phyloP scores from a whole-genome alignment of 1,139 yeast species.

The Meyerozyma athensensis region DNA sequence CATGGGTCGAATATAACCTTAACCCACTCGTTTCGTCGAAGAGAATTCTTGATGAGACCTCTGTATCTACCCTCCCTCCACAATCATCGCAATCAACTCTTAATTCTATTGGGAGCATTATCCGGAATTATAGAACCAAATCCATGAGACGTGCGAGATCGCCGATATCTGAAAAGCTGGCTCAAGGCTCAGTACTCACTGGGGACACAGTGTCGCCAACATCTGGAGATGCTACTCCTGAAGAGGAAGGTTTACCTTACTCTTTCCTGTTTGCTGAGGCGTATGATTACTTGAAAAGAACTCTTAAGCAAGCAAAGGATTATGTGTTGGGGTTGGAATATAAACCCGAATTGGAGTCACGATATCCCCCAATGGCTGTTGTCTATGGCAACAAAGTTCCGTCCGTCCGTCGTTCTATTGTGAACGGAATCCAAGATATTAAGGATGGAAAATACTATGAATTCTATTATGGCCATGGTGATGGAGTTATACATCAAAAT shows the following conservation, averaged over 20 bases:
- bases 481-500: constrained; percentile 82
- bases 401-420: constrained; percentile 75
- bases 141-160: constrained; percentile 2
- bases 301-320: constrained; percentile 55
- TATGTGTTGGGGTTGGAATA: constrained; percentile 57
- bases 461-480: constrained; percentile 85
- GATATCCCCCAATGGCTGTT: constrained; percentile 79
- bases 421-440: constrained; percentile 57
- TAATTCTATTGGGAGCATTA: background rate
- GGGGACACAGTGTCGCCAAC: constrained; percentile 6
- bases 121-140: background rate
- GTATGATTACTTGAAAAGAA: constrained; percentile 56
- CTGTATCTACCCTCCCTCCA: background rate
- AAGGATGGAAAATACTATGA: constrained; percentile 68
- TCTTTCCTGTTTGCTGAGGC: constrained; percentile 54
- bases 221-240: constrained; percentile 3
- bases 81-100: constrained; percentile 1
- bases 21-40: constrained; percentile 66
- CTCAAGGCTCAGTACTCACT: background rate
- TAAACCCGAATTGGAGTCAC: constrained; percentile 36
- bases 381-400: constrained; percentile 81
- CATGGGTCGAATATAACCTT: constrained; percentile 73
- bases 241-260: constrained; percentile 8
- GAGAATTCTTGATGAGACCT: constrained; percentile 15
- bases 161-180: constrained; percentile 1